Percentiles rank a stretch among this genome's conserved stretches.
These are phyloP conservation scores for Yamadazyma atlantica DNA, from an alignment of 1,139 yeast genomes.

Conservation along the genomic window DNA sequence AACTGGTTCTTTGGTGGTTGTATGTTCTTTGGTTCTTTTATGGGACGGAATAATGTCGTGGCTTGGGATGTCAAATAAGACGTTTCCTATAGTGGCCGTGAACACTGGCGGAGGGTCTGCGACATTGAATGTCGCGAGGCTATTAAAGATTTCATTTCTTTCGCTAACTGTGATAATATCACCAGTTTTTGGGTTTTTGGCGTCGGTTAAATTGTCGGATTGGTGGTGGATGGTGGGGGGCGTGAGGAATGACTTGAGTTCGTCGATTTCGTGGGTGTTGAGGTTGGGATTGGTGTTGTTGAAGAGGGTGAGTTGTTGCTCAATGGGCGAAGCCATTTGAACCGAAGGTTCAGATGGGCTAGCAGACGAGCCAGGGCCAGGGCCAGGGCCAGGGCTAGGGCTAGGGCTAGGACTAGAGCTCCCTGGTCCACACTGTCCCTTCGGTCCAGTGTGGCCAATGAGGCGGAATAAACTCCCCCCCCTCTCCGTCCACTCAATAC, in stretches of 20 bases:
- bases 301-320: constrained; percentile 7
- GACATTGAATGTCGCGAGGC: constrained; percentile 7
- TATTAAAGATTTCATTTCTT: constrained; percentile 16
- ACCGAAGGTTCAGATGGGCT: too few relatives aligned
- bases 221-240: constrained; percentile 5
- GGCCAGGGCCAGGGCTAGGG: too few relatives aligned
- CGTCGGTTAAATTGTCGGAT: not conserved
- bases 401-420: too few relatives aligned
- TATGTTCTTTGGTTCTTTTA: too few relatives aligned
- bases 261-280: constrained; percentile 9
- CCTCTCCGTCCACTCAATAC: constrained; percentile 36
- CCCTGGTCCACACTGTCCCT: too few relatives aligned
- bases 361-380: too few relatives aligned
- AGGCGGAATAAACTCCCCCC: constrained; percentile 15
- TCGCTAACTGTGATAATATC: constrained; percentile 9
- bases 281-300: constrained; percentile 2
- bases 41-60: too few relatives aligned
- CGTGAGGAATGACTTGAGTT: constrained; percentile 10
- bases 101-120: constrained; percentile 12
- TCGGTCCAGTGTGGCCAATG: too few relatives aligned
- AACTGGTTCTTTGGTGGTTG: too few relatives aligned
- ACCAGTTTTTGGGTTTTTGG: too few relatives aligned
- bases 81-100: constrained; percentile 38
- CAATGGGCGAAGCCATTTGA: constrained; percentile 5
- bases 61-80: constrained; percentile 37